phyloP scores from a whole-genome alignment of 148 eudicot species.

The Euryodendron excelsum region DNA sequence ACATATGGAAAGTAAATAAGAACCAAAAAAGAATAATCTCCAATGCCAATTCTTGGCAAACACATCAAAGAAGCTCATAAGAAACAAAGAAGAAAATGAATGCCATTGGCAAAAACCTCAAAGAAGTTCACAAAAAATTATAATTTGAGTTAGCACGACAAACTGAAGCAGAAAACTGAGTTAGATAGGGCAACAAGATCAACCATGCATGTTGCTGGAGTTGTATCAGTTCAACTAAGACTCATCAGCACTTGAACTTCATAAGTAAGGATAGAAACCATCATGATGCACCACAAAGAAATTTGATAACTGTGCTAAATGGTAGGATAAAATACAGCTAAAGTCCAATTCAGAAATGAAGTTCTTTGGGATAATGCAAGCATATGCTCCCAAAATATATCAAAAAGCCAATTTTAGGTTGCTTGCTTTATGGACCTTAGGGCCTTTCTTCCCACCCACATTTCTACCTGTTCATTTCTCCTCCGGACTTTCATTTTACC shows the following conservation, averaged over 20 bases:
- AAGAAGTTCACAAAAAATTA: neutral
- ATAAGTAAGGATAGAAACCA: neutral
- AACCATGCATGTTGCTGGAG: neutral
- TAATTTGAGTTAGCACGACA: neutral
- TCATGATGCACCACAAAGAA: neutral
- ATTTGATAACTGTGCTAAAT: neutral
- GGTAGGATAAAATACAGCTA: neutral
- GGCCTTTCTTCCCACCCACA: neutral
- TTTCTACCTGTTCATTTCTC: neutral
- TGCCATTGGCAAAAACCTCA: too few species aligned
- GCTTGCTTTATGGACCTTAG: neutral
- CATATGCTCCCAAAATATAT: neutral
- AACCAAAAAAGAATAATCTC: conserved; percentile 8
- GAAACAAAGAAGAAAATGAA: neutral
- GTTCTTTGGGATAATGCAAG: neutral
- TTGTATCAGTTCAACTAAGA: neutral
- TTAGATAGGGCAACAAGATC: neutral
- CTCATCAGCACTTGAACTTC: neutral
- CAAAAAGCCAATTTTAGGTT: neutral
- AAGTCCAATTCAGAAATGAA: neutral
- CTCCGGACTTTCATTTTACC: neutral
- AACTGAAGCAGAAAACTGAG: neutral
- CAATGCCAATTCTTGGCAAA: neutral
- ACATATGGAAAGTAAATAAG: conserved; percentile 11
- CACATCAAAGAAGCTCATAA: neutral